Conservation (phyloP, 2,329 filamentous ascomycete genomes). For the Colletotrichum filicis region DNA sequence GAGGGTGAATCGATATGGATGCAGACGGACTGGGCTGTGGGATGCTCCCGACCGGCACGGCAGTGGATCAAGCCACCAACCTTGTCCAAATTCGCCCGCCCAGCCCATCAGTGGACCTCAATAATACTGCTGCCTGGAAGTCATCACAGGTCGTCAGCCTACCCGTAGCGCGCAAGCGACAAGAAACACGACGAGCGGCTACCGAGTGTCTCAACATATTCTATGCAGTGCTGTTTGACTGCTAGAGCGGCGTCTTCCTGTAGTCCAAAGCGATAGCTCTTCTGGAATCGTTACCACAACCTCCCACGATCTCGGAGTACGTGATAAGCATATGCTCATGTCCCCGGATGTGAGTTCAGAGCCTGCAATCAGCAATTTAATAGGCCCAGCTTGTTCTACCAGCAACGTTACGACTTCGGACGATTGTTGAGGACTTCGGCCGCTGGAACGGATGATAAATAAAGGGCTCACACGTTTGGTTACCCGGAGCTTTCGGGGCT, state of each 20-base stretch:
- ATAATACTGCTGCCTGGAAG: constrained; percentile 32
- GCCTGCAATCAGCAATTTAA: background rate
- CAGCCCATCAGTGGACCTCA: background rate
- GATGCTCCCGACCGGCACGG: constrained; percentile 23
- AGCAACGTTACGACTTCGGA: no score
- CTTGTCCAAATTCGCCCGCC: background rate
- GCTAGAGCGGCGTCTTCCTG: background rate
- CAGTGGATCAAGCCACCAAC: constrained; percentile 24
- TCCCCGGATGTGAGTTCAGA: background rate
- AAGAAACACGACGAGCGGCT: constrained; percentile 3
- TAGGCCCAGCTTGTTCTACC: no score
- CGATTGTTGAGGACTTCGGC: background rate
- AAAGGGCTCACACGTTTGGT: background rate
- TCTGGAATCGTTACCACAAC: background rate
- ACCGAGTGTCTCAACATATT: background rate
- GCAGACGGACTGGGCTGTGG: background rate
- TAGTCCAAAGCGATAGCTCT: background rate
- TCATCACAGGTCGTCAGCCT: background rate
- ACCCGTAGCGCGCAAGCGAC: background rate
- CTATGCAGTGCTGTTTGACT: background rate
- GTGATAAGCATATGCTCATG: background rate
- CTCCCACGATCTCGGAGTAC: background rate
- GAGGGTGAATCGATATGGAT: background rate
- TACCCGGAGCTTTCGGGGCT: background rate
- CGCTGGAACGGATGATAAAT: no score